Percentiles rank a stretch among this genome's conserved stretches.
phyloP scores from a whole-genome alignment of 163 green algal genomes.

The Chlamydomonas reinhardtii region DNA sequence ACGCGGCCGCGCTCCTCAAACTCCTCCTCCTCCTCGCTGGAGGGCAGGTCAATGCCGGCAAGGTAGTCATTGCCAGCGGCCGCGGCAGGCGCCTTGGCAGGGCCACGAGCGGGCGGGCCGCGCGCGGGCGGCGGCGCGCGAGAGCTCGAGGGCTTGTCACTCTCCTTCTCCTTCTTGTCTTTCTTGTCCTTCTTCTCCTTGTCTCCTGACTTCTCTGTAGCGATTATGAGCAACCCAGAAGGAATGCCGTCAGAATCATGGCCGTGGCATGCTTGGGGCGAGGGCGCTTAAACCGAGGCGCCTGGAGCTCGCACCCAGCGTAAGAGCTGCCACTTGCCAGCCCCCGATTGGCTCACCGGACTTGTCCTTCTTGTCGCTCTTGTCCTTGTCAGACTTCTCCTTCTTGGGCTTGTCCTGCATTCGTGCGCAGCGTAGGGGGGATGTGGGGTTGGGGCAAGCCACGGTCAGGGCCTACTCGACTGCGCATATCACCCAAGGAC shows the following conservation, averaged over 20 bases:
- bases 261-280: too few species aligned
- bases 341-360: slow-evolving; percentile 22
- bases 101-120: slow-evolving; percentile 18
- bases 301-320: too few species aligned
- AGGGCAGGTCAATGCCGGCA: slow-evolving; percentile 83
- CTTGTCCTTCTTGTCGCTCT: slow-evolving; percentile 74
- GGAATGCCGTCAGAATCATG: too few species aligned
- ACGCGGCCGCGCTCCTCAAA: slow-evolving; percentile 14
- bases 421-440: neutral
- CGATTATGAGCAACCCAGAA: neutral
- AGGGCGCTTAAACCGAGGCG: too few species aligned
- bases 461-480: too few species aligned
- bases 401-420: slow-evolving; percentile 67
- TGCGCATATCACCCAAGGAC: too few species aligned
- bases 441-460: neutral
- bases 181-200: slow-evolving; percentile 63
- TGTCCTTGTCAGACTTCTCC: slow-evolving; percentile 73
- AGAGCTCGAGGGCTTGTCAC: slow-evolving; percentile 21
- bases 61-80: slow-evolving; percentile 72
- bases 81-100: slow-evolving; percentile 18
- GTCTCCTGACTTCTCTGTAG: slow-evolving; percentile 71
- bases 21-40: slow-evolving; percentile 52
- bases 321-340: too few species aligned
- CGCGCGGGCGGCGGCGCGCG: slow-evolving; percentile 25
- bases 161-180: slow-evolving; percentile 60